These are phyloP conservation scores for Pluteus cervinus DNA, from an alignment of 768 basidiomycete genomes.

Conservation along the genomic window DNA sequence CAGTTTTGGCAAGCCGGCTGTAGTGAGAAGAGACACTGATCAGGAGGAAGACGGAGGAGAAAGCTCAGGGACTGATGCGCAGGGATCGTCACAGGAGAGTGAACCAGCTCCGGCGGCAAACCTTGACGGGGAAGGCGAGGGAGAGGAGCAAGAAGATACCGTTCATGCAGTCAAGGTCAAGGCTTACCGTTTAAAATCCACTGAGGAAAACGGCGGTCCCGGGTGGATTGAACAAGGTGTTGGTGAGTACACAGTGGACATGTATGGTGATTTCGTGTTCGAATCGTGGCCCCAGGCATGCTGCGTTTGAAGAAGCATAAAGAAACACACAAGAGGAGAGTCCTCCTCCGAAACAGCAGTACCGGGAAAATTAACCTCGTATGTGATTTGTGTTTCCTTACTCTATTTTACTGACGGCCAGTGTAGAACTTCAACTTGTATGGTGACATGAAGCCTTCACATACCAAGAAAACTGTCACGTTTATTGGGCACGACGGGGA, in stretches of 20 bases:
- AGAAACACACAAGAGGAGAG: conserved; percentile 46
- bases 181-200: conserved; percentile 53
- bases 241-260: conserved; percentile 37
- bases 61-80: conserved; percentile 19
- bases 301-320: conserved; percentile 73
- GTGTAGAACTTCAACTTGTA: conserved; percentile 73
- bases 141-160: conserved; percentile 78
- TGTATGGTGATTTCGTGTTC: background rate
- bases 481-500: conserved; percentile 69
- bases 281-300: conserved; percentile 49
- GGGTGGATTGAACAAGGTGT: conserved; percentile 66
- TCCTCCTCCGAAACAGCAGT: conserved; percentile 65
- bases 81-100: conserved; percentile 36
- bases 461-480: conserved; percentile 46
- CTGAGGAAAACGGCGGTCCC: conserved; percentile 31
- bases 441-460: conserved; percentile 45
- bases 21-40: conserved; percentile 14
- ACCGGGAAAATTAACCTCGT: conserved; percentile 76
- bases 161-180: conserved; percentile 52
- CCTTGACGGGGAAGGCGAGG: conserved; percentile 68
- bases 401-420: conserved; percentile 6
- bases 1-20: conserved; percentile 10
- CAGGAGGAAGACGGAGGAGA: conserved; percentile 17
- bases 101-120: conserved; percentile 19
- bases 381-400: conserved; percentile 20